Conservation (phyloP, 371 early-diverging fungal species). For the Catenaria anguillulae region DNA sequence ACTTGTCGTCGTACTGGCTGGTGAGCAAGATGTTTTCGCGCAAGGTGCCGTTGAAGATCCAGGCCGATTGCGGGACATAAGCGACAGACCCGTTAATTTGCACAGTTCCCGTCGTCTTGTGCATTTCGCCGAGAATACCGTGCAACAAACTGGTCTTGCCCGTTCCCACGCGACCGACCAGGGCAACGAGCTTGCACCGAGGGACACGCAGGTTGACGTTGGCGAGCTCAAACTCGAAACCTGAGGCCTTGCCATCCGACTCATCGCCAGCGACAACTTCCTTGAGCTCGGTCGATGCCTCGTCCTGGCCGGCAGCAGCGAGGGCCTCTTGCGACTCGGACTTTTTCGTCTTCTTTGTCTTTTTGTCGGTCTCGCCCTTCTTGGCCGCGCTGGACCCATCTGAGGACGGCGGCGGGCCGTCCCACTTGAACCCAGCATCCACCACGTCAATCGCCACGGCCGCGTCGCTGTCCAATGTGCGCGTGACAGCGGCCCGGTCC, state of each 20-base stretch:
- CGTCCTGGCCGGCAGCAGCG: neutral
- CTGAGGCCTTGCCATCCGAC: neutral
- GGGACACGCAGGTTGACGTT: conserved; percentile 46
- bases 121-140: conserved; percentile 73
- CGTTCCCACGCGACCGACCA: conserved; percentile 77
- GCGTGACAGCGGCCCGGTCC: neutral
- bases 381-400: too few species aligned
- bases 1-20: conserved; percentile 49
- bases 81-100: conserved; percentile 59
- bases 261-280: neutral
- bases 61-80: conserved; percentile 78
- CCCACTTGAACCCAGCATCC: neutral
- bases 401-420: neutral
- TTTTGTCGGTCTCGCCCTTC: conserved; percentile 12
- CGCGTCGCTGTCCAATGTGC: neutral
- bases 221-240: conserved; percentile 27
- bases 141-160: conserved; percentile 74
- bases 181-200: conserved; percentile 47
- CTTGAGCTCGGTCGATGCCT: neutral
- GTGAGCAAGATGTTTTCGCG: conserved; percentile 93
- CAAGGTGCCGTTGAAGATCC: conserved; percentile 85
- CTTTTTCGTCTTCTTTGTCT: conserved; percentile 10
- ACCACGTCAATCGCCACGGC: neutral
- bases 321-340: too few species aligned
- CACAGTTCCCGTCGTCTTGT: neutral